These are phyloP conservation scores for Aspergillus cristatus DNA, from an alignment of 495 filamentous ascomycete species.

Conservation along the genomic window DNA sequence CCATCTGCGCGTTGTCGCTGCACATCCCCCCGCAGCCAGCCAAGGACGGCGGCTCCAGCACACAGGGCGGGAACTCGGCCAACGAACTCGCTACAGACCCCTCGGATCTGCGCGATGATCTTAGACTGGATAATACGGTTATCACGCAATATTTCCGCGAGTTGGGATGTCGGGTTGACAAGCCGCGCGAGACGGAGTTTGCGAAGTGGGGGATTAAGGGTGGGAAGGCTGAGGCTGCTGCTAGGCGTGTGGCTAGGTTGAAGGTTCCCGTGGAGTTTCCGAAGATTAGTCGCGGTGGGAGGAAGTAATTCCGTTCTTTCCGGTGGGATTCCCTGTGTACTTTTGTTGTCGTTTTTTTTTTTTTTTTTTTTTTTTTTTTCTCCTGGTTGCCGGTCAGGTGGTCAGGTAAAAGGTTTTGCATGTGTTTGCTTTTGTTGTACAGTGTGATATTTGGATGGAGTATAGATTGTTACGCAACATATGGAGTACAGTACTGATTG, in stretches of 20 bases:
- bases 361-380: too few species aligned
- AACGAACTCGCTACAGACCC: conserved; percentile 75
- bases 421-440: too few species aligned
- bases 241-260: conserved; percentile 58
- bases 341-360: too few species aligned
- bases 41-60: conserved; percentile 34
- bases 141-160: conserved; percentile 61
- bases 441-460: too few species aligned
- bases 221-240: conserved; percentile 50
- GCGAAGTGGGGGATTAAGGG: conserved; percentile 37
- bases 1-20: conserved; percentile 57
- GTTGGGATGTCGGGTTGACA: conserved; percentile 56
- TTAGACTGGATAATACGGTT: conserved; percentile 61
- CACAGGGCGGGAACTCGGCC: conserved; percentile 45
- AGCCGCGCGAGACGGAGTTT: conserved; percentile 35
- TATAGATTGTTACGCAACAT: too few species aligned
- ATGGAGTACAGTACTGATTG: too few species aligned
- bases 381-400: too few species aligned
- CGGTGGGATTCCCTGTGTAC: background rate
- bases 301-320: conserved; percentile 11
- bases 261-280: conserved; percentile 79
- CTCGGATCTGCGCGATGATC: conserved; percentile 64
- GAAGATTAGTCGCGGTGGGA: conserved; percentile 40
- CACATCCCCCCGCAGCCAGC: conserved; percentile 34
- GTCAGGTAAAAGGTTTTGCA: conserved; percentile 4